Percentiles rank a stretch among this genome's conserved stretches.
phyloP scores from a whole-genome alignment of 2,329 filamentous ascomycete species.

The Macrophomina tecta region DNA sequence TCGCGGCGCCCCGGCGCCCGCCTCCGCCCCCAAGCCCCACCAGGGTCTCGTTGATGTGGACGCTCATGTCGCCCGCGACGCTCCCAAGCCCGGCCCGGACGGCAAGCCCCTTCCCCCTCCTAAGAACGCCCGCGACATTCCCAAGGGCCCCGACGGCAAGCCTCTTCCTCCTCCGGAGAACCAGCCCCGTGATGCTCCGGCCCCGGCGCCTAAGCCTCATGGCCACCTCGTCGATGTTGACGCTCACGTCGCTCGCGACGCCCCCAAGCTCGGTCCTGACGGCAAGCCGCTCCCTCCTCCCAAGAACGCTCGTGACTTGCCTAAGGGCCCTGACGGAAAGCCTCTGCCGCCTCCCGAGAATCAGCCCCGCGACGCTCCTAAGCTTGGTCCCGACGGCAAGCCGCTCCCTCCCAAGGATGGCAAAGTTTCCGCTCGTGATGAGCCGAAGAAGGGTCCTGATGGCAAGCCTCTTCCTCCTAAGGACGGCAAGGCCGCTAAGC shows the following conservation, averaged over 20 bases:
- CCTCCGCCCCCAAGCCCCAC: neutral
- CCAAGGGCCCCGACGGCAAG: neutral
- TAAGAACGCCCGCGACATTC: too few species aligned
- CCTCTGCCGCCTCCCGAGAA: neutral
- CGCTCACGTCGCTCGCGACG: slow-evolving; percentile 8
- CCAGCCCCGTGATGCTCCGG: slow-evolving; percentile 3
- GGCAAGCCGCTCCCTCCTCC: neutral
- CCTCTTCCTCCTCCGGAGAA: neutral
- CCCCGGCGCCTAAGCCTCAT: neutral
- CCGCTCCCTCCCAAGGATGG: neutral
- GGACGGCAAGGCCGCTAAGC: neutral
- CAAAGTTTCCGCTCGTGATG: neutral
- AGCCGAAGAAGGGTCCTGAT: neutral
- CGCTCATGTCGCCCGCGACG: neutral
- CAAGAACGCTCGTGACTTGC: neutral
- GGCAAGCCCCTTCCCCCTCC: neutral
- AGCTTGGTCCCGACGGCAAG: neutral
- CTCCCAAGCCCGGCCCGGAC: neutral
- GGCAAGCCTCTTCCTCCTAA: neutral
- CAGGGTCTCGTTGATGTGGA: neutral
- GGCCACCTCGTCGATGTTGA: neutral
- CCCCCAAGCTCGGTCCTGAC: neutral
- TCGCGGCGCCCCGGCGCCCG: neutral
- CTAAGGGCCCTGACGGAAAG: neutral
- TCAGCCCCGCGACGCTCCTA: neutral